phyloP scores from a whole-genome alignment of 331 rosid species.

The Rosa hybrid region DNA sequence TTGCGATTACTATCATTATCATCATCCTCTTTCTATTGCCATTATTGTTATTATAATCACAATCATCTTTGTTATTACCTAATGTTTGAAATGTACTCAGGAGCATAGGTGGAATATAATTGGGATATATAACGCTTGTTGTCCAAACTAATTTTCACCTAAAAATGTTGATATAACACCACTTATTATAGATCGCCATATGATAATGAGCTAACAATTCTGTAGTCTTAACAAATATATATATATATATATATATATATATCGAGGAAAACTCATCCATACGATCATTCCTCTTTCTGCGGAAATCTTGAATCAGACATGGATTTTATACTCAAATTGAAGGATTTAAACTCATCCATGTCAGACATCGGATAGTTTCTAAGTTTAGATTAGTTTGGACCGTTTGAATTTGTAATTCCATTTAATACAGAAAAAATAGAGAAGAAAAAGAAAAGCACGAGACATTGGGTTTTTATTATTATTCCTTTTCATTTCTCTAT shows the following conservation, averaged over 20 bases:
- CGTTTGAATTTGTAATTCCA: not conserved
- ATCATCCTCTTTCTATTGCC: not conserved
- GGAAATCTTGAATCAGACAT: too few species aligned
- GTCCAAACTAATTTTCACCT: not conserved
- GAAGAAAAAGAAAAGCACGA: too few species aligned
- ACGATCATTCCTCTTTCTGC: not conserved
- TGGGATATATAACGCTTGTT: not conserved
- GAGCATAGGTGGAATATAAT: not conserved
- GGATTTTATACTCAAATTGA: not conserved
- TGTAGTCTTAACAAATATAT: not conserved
- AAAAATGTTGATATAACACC: not conserved
- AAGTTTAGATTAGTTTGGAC: too few species aligned
- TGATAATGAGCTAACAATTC: not conserved
- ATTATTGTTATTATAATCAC: too few species aligned
- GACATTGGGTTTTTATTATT: not conserved
- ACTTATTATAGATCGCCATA: not conserved
- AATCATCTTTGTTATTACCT: not conserved
- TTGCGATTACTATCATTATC: conserved; percentile 8
- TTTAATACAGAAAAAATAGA: too few species aligned
- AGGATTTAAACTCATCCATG: not conserved
- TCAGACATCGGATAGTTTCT: not conserved
- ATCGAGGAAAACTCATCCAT: not conserved
- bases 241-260: too few species aligned
- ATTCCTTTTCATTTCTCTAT: not conserved
- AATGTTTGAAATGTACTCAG: not conserved